Evolutionary conservation across 2,329 filamentous ascomycete genomes (phyloP), one percentile per base, ranked within the genome.

Genomic region (Fusarium mangiferae): DNA sequence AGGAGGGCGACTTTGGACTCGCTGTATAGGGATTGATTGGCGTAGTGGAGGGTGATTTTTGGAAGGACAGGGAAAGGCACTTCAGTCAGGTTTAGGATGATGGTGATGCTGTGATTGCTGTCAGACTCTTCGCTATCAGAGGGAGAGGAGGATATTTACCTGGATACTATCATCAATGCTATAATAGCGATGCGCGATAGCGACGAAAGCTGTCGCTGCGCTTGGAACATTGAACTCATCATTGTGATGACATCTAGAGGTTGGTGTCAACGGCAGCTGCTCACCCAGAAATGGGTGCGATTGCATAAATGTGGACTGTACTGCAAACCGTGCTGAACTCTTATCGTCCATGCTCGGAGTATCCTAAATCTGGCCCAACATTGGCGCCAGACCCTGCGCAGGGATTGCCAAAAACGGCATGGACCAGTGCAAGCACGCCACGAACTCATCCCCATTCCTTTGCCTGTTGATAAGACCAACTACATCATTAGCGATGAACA

Each of bases 81-180:
- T 24, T 24, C 48, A 20, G 48, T 51, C 6, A 35, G 12, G 11
- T 51, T 51, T 3, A 51, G 30, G 17, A 36, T 10, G n/a, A 51
- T 24, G 9, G 36, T 22, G 22, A 51, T 35, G 0, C 48, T 51
- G 12, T n/a, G n/a, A n/a, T n/a, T n/a, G n/a, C n/a, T n/a, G 30
- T 35, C 8, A 51, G 48, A 7, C 8, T 26, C 12, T 14, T 18
- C 5, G 30, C n/a, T 2, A n/a, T n/a, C n/a, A n/a, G n/a, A n/a
- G n/a, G n/a, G 7, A 24, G 1, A 10, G 8, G 3, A 7, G 0
- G n/a, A n/a, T n/a, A 14, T 3, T 35, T 36, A 51, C 48, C 48
- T n/a, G 2, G 22, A 51, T 0, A 51, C 12, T 9, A 3, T 11
- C 0, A 51, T 24, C 2, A 51, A 1, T 1, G 7, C n/a, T 3